phyloP scores from a whole-genome alignment of 2,329 filamentous ascomycete genomes.

The Harringtonia aguacate region DNA sequence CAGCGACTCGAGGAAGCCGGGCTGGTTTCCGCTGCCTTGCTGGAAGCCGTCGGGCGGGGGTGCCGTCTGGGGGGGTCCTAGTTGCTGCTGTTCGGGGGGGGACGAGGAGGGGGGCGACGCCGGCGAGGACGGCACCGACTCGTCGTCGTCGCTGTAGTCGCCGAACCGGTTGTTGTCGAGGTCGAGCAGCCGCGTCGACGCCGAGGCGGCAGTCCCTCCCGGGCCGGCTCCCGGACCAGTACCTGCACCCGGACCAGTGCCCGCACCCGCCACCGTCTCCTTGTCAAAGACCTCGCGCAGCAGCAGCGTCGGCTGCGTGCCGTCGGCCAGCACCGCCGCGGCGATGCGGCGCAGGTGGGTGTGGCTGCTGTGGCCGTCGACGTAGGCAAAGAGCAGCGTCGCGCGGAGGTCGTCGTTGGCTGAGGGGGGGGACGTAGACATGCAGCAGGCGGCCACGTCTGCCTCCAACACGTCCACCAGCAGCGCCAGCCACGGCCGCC shows the following conservation, averaged over 20 bases:
- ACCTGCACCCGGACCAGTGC: no score
- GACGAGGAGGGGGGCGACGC: constrained; percentile 18
- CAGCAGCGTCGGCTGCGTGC: constrained; percentile 42
- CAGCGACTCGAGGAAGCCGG: constrained; percentile 36
- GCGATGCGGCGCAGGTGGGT: constrained; percentile 43
- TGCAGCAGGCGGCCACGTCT: constrained; percentile 54
- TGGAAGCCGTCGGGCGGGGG: no score
- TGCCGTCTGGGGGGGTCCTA: no score
- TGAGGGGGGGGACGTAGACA: constrained; percentile 32
- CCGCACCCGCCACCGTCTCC: constrained; percentile 46
- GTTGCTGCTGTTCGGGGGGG: no score
- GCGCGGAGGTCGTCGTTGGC: constrained; percentile 25
- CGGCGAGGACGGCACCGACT: constrained; percentile 35
- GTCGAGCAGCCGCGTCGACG: constrained; percentile 34
- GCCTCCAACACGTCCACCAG: constrained; percentile 69
- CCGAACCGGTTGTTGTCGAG: constrained; percentile 49
- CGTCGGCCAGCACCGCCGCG: constrained; percentile 58
- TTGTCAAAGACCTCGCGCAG: constrained; percentile 56
- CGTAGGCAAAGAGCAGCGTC: constrained; percentile 52
- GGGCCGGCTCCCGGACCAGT: no score
- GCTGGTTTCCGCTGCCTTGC: not conserved
- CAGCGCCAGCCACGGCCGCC: constrained; percentile 69
- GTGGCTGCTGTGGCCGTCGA: constrained; percentile 34
- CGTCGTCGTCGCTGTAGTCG: constrained; percentile 50
- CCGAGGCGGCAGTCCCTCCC: constrained; percentile 36